Percentiles rank a stretch among this genome's conserved stretches.
Conservation (phyloP, 352 stramenopile genomes). For the Globisporangium splendens region DNA sequence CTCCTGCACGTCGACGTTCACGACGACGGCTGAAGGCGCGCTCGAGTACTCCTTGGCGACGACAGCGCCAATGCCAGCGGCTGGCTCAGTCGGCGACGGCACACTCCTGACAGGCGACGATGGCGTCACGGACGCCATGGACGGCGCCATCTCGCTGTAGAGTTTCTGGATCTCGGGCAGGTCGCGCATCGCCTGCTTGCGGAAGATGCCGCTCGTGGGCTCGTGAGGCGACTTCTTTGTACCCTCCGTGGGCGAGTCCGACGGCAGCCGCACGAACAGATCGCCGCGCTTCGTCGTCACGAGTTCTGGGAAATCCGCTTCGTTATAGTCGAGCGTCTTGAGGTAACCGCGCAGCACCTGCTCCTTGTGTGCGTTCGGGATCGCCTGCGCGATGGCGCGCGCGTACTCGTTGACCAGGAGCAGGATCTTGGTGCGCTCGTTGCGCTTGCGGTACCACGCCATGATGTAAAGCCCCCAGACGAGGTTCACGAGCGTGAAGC, state of each 20-base stretch:
- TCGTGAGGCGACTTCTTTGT: constrained; percentile 11
- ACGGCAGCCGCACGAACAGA: constrained; percentile 19
- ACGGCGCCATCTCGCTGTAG: constrained; percentile 11
- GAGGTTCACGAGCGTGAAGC: constrained; percentile 29
- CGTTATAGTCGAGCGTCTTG: constrained; percentile 3
- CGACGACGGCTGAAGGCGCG: constrained; percentile 4
- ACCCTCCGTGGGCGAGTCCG: constrained; percentile 15
- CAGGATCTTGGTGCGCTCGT: constrained; percentile 9
- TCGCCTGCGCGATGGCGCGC: constrained; percentile 7
- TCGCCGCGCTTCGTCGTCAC: constrained; percentile 13
- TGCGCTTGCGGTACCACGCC: constrained; percentile 20
- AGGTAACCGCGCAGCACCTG: constrained; percentile 13
- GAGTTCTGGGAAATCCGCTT: constrained; percentile 8
- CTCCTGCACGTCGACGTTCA: constrained; percentile 15
- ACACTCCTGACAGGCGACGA: neutral
- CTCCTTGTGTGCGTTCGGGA: constrained; percentile 14
- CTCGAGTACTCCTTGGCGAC: constrained; percentile 12
- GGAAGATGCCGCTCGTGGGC: constrained; percentile 15
- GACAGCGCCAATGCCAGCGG: constrained; percentile 5
- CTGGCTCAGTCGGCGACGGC: neutral
- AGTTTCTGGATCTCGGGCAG: constrained; percentile 18
- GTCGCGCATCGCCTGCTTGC: constrained; percentile 17
- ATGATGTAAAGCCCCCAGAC: constrained; percentile 17
- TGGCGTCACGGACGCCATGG: neutral
- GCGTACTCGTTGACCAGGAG: constrained; percentile 20